Percentiles rank a stretch among this genome's conserved stretches.
Evolutionary conservation across 345 rosid species (phyloP).

Genomic region (Eucalyptus tenuipes): DNA sequence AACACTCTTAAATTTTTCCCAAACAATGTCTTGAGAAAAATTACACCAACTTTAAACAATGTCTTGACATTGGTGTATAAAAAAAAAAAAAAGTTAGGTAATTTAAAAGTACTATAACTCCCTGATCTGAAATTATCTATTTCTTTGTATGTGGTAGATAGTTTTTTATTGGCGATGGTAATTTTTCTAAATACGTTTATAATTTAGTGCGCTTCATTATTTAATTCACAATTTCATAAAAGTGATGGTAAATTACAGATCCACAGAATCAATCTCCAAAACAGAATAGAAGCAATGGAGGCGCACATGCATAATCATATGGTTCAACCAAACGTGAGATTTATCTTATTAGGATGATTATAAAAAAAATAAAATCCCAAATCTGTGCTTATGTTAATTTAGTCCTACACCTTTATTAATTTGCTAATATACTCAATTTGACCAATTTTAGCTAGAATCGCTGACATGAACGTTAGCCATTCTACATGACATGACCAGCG

Average conservation of each 20-base stretch:
- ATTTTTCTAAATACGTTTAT: neutral
- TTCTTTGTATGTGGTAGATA: neutral
- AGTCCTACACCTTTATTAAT: no score
- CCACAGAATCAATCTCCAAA: neutral
- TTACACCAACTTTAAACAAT: neutral
- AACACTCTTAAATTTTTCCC: no score
- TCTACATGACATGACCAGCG: fast-evolving
- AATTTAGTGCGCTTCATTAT: neutral
- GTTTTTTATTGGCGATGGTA: neutral
- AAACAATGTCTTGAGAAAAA: no score
- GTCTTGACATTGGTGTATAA: neutral
- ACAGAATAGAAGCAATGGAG: neutral
- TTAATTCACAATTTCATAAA: neutral
- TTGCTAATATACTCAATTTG: neutral
- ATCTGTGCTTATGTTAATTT: no score
- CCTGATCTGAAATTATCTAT: neutral
- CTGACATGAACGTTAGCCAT: fast-evolving
- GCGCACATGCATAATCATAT: neutral
- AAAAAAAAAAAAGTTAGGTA: neutral
- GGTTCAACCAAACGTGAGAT: neutral
- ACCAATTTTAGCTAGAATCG: neutral
- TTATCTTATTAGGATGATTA: neutral
- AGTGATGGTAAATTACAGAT: neutral
- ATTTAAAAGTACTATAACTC: neutral
- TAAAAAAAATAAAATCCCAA: no score